A percentile compares a stretch with the other conserved stretches of the same genome.
Evolutionary conservation across 306 rosid genomes (phyloP).

Genomic region (Acacia crassicarpa): DNA sequence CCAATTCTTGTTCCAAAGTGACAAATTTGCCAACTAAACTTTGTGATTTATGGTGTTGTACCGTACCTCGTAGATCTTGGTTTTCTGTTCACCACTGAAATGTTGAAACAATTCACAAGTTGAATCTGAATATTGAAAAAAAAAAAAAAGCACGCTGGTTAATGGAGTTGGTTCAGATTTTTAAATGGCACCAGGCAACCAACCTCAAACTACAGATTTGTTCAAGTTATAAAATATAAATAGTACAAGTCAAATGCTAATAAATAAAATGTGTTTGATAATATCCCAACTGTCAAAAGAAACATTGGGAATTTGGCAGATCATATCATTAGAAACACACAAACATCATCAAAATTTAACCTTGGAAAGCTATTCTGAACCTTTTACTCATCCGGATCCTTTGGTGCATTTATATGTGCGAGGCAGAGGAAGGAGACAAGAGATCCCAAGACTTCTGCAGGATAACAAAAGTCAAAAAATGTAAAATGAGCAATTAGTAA

Average conservation of each 20-base stretch:
- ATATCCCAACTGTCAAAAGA: neutral
- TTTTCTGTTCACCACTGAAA: neutral
- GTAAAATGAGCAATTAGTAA: neutral
- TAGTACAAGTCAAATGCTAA: neutral
- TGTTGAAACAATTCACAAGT: neutral
- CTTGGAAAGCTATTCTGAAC: neutral
- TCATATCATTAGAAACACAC: neutral
- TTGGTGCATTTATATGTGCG: neutral
- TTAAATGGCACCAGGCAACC: neutral
- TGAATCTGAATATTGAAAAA: neutral
- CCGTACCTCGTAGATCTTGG: neutral
- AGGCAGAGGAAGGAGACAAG: neutral
- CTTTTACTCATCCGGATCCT: neutral
- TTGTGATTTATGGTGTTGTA: neutral
- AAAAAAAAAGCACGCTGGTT: neutral
- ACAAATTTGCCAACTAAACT: conserved; percentile 21
- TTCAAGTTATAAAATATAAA: neutral
- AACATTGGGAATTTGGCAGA: neutral
- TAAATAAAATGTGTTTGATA: neutral
- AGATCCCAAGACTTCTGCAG: neutral
- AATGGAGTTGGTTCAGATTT: neutral
- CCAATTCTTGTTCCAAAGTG: conserved; percentile 14
- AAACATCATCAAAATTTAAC: neutral
- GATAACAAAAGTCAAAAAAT: neutral
- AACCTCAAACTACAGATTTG: neutral